phyloP scores from a whole-genome alignment of 108 stramenopile genomes.

The Nitzschia inconspicua region DNA sequence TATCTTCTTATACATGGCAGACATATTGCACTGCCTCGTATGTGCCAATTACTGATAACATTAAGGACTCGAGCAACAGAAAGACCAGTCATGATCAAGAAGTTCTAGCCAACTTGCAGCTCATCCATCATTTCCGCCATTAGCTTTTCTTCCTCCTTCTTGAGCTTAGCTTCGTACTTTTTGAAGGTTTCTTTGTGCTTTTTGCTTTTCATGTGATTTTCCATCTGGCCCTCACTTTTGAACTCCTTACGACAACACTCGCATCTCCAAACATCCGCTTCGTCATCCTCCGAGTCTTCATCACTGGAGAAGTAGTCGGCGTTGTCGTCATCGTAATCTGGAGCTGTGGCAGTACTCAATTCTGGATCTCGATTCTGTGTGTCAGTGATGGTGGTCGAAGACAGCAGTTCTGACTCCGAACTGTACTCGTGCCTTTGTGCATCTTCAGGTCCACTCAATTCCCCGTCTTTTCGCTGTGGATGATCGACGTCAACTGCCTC shows the following conservation, averaged over 20 bases:
- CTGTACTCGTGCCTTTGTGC: conserved; percentile 6
- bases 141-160: conserved; percentile 34
- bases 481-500: conserved; percentile 10
- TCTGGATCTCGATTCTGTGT: too few relatives aligned
- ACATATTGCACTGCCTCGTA: too few relatives aligned
- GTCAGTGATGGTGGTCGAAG: too few relatives aligned
- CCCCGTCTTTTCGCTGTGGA: conserved; percentile 10
- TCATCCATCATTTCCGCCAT: conserved; percentile 29
- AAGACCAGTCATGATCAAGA: too few relatives aligned
- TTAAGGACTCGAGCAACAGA: too few relatives aligned
- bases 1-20: too few relatives aligned
- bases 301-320: conserved; percentile 9
- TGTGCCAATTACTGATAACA: too few relatives aligned
- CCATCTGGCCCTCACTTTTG: conserved; percentile 80
- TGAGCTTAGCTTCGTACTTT: conserved; percentile 57
- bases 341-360: neutral
- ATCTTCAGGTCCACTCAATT: conserved; percentile 6
- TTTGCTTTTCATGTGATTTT: conserved; percentile 86
- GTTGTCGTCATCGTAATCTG: conserved; percentile 13
- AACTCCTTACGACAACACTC: conserved; percentile 83
- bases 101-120: too few relatives aligned
- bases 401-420: too few relatives aligned
- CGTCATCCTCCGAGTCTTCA: conserved; percentile 50
- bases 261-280: conserved; percentile 79
- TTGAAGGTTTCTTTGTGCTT: conserved; percentile 83